Evolutionary conservation across 2,329 filamentous ascomycete species (phyloP).

Genomic region (Monilinia aucupariae): DNA sequence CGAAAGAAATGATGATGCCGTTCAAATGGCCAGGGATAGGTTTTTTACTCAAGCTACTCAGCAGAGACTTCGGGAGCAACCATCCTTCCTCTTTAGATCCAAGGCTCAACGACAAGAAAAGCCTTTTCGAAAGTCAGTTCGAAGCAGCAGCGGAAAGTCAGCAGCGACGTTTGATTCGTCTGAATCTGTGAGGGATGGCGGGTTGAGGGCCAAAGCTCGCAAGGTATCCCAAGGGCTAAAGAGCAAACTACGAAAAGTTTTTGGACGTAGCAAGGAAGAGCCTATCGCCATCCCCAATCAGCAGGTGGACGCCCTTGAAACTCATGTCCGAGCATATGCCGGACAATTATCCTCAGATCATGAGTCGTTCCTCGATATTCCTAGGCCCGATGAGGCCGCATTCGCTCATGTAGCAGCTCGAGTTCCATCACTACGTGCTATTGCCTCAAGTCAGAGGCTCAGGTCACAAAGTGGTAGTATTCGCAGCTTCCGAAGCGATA

Average conservation of each 20-base stretch:
- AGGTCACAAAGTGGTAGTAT: constrained; percentile 52
- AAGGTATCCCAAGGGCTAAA: constrained; percentile 59
- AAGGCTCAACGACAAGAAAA: constrained; percentile 33
- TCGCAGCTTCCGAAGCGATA: constrained; percentile 42
- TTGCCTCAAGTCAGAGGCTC: constrained; percentile 43
- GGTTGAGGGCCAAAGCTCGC: constrained; percentile 49
- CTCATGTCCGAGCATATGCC: constrained; percentile 30
- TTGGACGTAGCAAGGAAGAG: constrained; percentile 41
- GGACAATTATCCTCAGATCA: constrained; percentile 29
- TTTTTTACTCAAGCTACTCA: constrained; percentile 37
- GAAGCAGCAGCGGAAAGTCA: constrained; percentile 41
- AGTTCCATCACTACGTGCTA: constrained; percentile 46
- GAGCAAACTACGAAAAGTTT: constrained; percentile 54
- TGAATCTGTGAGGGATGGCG: constrained; percentile 32
- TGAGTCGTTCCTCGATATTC: constrained; percentile 35
- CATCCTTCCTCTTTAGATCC: constrained; percentile 43
- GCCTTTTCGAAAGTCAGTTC: constrained; percentile 46
- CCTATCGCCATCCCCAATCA: constrained; percentile 43
- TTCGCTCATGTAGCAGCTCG: constrained; percentile 46
- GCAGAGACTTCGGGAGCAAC: constrained; percentile 38
- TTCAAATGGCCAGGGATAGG: constrained; percentile 38
- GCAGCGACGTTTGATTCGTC: constrained; percentile 27
- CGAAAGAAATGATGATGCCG: constrained; percentile 36
- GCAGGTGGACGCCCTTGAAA: constrained; percentile 44
- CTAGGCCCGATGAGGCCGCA: constrained; percentile 40